phyloP scores from a whole-genome alignment of 202 grass and related monocot genomes.

The Panicum hallii region DNA sequence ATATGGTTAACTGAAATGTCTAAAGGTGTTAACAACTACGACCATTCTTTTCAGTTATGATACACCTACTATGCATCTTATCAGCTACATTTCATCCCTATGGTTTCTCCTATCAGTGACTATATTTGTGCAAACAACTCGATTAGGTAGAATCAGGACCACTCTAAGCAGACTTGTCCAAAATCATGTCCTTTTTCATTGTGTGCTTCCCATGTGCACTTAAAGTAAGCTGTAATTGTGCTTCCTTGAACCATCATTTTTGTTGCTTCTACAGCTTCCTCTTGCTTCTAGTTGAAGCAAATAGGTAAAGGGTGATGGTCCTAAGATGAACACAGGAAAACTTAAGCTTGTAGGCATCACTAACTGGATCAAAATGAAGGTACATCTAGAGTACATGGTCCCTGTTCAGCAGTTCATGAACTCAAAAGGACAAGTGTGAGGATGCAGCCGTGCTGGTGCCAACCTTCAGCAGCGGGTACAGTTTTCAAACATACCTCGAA shows the following conservation, averaged over 20 bases:
- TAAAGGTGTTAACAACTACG: background rate
- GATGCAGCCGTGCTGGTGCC: background rate
- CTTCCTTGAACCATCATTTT: constrained; percentile 39
- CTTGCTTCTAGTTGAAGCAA: constrained; percentile 27
- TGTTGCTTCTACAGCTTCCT: constrained; percentile 7
- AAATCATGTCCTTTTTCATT: constrained; percentile 25
- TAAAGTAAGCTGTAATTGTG: constrained; percentile 36
- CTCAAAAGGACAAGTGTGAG: background rate
- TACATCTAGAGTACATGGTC: background rate
- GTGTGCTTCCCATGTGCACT: constrained; percentile 45
- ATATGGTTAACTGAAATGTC: constrained; percentile 9
- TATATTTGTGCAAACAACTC: background rate
- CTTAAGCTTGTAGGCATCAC: constrained; percentile 5
- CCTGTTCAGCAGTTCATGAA: background rate
- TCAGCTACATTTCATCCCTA: constrained; percentile 5
- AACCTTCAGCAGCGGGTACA: background rate
- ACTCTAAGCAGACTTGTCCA: constrained; percentile 5
- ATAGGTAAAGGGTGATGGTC: background rate
- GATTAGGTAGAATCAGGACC: constrained; percentile 28
- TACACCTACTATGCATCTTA: constrained; percentile 25
- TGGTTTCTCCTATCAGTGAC: constrained; percentile 13
- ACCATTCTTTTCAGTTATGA: background rate
- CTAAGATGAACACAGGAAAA: background rate
- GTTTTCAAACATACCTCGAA: background rate
- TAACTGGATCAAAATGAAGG: constrained; percentile 1